Evolutionary conservation across 495 filamentous ascomycete genomes (phyloP).

Genomic region (Penicillium malachiteum): DNA sequence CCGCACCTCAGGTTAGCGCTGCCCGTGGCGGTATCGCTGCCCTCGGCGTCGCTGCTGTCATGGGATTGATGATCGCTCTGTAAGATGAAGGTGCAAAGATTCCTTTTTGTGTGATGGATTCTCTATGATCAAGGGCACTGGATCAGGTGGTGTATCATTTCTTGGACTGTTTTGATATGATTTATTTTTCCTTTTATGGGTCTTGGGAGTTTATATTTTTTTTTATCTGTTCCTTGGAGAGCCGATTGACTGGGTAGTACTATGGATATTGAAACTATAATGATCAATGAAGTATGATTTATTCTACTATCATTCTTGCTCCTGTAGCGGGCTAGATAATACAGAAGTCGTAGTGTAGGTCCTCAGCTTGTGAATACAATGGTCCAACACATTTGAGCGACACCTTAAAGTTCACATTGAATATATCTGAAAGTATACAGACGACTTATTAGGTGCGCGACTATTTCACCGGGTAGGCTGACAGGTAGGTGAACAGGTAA

Average conservation of each 20-base stretch:
- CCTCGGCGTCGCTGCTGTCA: constrained; percentile 27
- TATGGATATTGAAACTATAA: constrained; percentile 15
- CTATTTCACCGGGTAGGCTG: no score
- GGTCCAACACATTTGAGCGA: no score
- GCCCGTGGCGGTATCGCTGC: constrained; percentile 12
- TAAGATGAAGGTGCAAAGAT: constrained; percentile 3
- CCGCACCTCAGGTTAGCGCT: constrained; percentile 12
- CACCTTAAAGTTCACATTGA: no score
- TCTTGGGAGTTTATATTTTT: constrained; percentile 12
- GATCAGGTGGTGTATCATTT: background rate
- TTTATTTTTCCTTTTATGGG: background rate
- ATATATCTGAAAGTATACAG: no score
- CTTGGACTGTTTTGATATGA: background rate
- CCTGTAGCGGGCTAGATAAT: no score
- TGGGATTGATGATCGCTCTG: constrained; percentile 29
- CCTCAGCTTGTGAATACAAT: no score
- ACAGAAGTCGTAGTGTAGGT: no score
- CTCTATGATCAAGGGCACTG: no score
- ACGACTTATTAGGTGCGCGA: no score
- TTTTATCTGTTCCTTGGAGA: background rate
- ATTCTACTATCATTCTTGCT: background rate
- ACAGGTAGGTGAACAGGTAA: no score
- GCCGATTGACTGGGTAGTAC: background rate
- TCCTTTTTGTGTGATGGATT: background rate
- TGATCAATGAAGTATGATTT: constrained; percentile 19